Conservation (phyloP, 1,284 basidiomycete species). For the Papiliotrema laurentii region DNA sequence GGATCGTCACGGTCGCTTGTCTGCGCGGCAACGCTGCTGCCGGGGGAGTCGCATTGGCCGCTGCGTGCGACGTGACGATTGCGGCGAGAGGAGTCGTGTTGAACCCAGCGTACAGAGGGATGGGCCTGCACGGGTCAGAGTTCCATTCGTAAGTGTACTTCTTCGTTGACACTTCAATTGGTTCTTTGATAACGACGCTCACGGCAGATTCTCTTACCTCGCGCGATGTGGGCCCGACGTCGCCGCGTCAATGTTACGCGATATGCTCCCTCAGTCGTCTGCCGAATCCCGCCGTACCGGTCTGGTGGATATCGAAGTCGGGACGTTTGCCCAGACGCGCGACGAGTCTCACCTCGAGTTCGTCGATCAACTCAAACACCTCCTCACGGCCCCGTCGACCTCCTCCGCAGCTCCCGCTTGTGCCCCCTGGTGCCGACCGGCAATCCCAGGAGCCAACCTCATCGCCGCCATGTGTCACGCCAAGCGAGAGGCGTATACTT, state of each 20-base stretch:
- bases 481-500: conserved; percentile 37
- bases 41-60: conserved; percentile 51
- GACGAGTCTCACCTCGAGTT: conserved; percentile 17
- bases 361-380: conserved; percentile 3
- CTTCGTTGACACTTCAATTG: not conserved
- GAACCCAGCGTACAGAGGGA: conserved; percentile 51
- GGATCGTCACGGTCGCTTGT: conserved; percentile 50
- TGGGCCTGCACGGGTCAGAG: conserved; percentile 50
- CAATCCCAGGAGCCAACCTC: conserved; percentile 7
- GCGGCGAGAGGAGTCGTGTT: conserved; percentile 45
- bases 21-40: conserved; percentile 51
- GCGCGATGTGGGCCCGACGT: conserved; percentile 42
- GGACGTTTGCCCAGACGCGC: conserved; percentile 13
- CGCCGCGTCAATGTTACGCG: conserved; percentile 38
- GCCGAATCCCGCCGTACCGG: conserved; percentile 29
- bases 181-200: not conserved
- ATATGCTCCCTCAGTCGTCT: conserved; percentile 49
- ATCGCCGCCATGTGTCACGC: conserved; percentile 23
- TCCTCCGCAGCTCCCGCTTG: conserved; percentile 5
- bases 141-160: conserved; percentile 44
- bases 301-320: conserved; percentile 40
- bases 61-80: conserved; percentile 49
- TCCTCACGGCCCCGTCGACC: conserved; percentile 4
- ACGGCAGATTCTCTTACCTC: conserved; percentile 40
- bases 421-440: conserved; percentile 19